Conservation (phyloP, 768 basidiomycete species). For the Phanerochaete carnosa region DNA sequence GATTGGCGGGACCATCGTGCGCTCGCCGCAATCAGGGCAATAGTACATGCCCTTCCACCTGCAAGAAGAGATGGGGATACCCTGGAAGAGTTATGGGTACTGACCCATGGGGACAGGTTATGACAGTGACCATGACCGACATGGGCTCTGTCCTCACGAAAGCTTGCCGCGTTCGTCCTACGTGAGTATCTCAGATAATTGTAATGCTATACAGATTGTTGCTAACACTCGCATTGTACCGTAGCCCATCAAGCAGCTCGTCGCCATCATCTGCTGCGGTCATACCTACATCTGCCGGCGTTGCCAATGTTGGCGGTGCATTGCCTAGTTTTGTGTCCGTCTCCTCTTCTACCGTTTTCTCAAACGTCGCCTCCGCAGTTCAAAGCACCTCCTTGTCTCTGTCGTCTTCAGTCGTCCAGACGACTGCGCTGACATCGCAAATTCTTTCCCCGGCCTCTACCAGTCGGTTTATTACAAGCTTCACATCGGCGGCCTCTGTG, state of each 20-base stretch:
- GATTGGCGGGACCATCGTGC: conserved; percentile 24
- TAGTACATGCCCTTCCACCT: conserved; percentile 18
- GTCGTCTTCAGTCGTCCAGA: not conserved
- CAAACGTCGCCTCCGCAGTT: too few relatives aligned
- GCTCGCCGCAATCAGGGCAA: conserved; percentile 20
- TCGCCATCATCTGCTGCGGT: not conserved
- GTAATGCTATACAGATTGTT: not conserved
- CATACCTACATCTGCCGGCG: not conserved
- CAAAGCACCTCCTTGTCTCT: conserved; percentile 17
- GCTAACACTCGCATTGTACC: not conserved
- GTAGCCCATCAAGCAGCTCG: not conserved
- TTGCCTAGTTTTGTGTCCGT: conserved; percentile 1
- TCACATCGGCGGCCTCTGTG: conserved; percentile 7
- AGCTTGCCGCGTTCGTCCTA: conserved; percentile 34
- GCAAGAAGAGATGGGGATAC: conserved; percentile 31
- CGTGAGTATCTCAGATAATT: conserved; percentile 2
- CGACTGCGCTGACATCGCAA: not conserved
- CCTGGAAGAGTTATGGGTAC: conserved; percentile 46
- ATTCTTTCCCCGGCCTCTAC: not conserved
- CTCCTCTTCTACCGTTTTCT: conserved; percentile 17
- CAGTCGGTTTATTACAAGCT: conserved; percentile 3
- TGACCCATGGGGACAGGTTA: conserved; percentile 49
- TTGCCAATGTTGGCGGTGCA: not conserved
- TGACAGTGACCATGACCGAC: conserved; percentile 39
- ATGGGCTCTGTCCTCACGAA: conserved; percentile 35